These are phyloP conservation scores for Coemansia sp. DNA, from an alignment of 192 early-diverging fungal species.

Conservation along the genomic window DNA sequence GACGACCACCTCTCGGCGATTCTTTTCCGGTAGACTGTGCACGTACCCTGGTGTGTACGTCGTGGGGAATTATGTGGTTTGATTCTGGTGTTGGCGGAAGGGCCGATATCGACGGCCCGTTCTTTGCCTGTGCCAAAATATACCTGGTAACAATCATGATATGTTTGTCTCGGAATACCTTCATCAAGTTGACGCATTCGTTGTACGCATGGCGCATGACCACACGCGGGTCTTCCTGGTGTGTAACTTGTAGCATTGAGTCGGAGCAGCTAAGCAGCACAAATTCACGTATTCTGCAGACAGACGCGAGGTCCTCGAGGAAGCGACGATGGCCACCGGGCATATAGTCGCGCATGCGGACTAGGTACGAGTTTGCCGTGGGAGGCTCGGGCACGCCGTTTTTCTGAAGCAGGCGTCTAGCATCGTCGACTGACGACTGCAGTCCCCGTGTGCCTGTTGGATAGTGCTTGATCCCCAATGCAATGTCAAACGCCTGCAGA, in stretches of 20 bases:
- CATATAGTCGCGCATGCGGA: conserved; percentile 93
- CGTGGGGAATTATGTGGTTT: conserved; percentile 18
- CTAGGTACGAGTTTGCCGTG: conserved; percentile 65
- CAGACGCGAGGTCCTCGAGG: conserved; percentile 67
- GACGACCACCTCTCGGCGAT: conserved; percentile 21
- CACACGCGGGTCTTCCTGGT: conserved; percentile 19
- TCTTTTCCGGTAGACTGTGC: not conserved
- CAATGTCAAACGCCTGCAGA: conserved; percentile 87
- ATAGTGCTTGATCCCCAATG: conserved; percentile 81
- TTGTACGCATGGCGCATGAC: conserved; percentile 73
- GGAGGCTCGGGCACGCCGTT: conserved; percentile 36
- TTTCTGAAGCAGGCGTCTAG: conserved; percentile 17
- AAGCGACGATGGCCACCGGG: conserved; percentile 84
- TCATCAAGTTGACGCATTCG: conserved; percentile 72
- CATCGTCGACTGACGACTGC: conserved; percentile 30
- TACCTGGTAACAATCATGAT: conserved; percentile 90
- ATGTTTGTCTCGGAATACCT: conserved; percentile 85
- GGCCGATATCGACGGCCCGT: conserved; percentile 63
- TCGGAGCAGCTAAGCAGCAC: conserved; percentile 52
- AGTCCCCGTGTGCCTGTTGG: conserved; percentile 60
- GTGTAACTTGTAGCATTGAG: conserved; percentile 14
- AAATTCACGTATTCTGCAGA: conserved; percentile 65
- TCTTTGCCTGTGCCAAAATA: conserved; percentile 79
- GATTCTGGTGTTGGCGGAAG: conserved; percentile 13
- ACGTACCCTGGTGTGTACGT: not conserved